Base-by-base conservation (phyloP, 805 yeast species). In the Maudiozyma pseudohumilis region DNA sequence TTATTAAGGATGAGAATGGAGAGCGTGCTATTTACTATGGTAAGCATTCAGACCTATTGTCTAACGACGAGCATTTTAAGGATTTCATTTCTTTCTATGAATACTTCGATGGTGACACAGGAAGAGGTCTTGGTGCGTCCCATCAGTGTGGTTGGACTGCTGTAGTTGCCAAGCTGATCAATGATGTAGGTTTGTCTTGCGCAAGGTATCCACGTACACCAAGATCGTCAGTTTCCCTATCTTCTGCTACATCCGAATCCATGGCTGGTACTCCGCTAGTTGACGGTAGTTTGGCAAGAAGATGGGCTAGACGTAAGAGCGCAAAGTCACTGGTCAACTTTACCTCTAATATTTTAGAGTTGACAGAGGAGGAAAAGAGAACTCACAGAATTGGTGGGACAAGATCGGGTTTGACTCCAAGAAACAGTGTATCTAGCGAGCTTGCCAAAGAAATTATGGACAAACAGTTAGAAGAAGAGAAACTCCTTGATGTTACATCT, bases 111-210 rank as follows among this genome's bases (percentile, higher is more conserved):
- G 96, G 95, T 47, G 96, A 87, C 55, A 81, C 92, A 2, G 96
- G 96, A 28, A 73, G 95, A 49, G 96, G 96, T 6, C 64, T 87
- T 40, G 96, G 96, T 21, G 86, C 96, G 2, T 78, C 87, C 36
- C 95, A 88, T 66, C 96, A 87, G 64, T 80, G 87, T 68, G 96
- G 96, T 10, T 87, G 96, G 96, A 87, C 96, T 1, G 89, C 94
- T 0, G 69, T 88, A 32, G 92, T 87, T 36, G 94, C 95, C 29
- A 82, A 89, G 61, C 75, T 88, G 75, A 85, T 87, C 54, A 92
- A 84, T 55, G 92, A 88, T 61, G 85, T 83, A 32, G 96, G 95
- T 42, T 70, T 76, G 32, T 71, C 85, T 0, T 75, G 56, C 35
- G 48, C 52, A 15, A 50, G 53, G 36, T 43, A 49, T 40, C 60